Evolutionary conservation across 805 yeast genomes (phyloP).

Genomic region (Kazachstania psychrophila): DNA sequence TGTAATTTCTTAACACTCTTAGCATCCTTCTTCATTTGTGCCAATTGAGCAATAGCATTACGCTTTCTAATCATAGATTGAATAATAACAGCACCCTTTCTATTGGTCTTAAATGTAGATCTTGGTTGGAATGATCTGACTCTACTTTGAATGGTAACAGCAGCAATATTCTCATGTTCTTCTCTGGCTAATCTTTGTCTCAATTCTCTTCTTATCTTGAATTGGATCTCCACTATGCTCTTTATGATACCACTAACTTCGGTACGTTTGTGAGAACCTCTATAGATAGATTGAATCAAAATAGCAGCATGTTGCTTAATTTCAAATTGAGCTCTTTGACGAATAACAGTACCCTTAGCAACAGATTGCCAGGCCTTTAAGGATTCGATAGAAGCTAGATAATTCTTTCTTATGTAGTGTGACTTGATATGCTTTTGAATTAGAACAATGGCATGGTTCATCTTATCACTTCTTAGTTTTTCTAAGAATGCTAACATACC

Average conservation of each 20-base stretch:
- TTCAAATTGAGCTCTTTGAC: slow-evolving; percentile 47
- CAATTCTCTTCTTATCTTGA: slow-evolving; percentile 41
- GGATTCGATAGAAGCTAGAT: slow-evolving; percentile 44
- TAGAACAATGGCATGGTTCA: slow-evolving; percentile 66
- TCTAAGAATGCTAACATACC: slow-evolving; percentile 92
- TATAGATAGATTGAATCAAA: slow-evolving; percentile 55
- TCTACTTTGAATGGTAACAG: slow-evolving; percentile 60
- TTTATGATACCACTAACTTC: slow-evolving; percentile 21
- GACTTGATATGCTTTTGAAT: slow-evolving; percentile 79
- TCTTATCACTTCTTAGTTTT: slow-evolving; percentile 70
- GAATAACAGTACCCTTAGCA: slow-evolving; percentile 51
- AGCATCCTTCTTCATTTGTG: slow-evolving; percentile 69
- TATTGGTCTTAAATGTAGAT: slow-evolving; percentile 36
- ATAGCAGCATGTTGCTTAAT: slow-evolving; percentile 55
- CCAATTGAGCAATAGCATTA: slow-evolving; percentile 57
- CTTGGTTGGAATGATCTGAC: slow-evolving; percentile 65
- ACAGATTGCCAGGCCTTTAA: slow-evolving; percentile 50
- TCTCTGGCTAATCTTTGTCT: slow-evolving; percentile 44
- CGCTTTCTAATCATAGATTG: slow-evolving; percentile 75
- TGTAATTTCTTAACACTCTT: slow-evolving; percentile 82
- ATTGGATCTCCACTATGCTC: slow-evolving; percentile 39
- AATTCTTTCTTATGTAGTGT: slow-evolving; percentile 52
- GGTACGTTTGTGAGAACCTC: slow-evolving; percentile 45
- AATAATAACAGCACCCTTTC: slow-evolving; percentile 53
- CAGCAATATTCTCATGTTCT: slow-evolving; percentile 51